Evolutionary conservation across 805 yeast species (phyloP).

Genomic region (Cyberlindnera japonica): DNA sequence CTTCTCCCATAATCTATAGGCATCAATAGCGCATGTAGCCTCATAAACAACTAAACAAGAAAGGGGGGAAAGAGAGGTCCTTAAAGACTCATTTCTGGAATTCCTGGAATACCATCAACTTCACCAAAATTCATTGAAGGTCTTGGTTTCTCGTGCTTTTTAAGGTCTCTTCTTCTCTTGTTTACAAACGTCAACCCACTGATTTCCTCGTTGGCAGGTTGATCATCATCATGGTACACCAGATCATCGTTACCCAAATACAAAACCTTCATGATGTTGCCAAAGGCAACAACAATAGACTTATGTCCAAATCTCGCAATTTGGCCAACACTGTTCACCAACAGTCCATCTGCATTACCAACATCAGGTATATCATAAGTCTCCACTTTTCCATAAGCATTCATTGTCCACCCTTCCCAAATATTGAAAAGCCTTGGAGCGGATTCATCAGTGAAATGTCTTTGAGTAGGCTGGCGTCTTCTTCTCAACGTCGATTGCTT

Average conservation of each 20-base stretch:
- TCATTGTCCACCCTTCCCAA: slow-evolving; percentile 85
- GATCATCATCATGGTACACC: slow-evolving; percentile 53
- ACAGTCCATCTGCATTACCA: slow-evolving; percentile 38
- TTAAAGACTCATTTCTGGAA: slow-evolving; percentile 24
- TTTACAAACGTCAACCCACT: slow-evolving; percentile 51
- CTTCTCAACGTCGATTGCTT: slow-evolving; percentile 19
- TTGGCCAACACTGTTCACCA: slow-evolving; percentile 56
- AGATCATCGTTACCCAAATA: slow-evolving; percentile 75
- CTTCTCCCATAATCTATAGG: no score
- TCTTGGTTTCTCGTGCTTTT: slow-evolving; percentile 10
- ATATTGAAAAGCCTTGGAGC: slow-evolving; percentile 37
- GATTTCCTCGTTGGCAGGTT: slow-evolving; percentile 36
- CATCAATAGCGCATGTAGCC: no score
- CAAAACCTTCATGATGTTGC: slow-evolving; percentile 65
- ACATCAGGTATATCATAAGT: slow-evolving; percentile 56
- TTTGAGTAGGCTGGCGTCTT: slow-evolving; percentile 10
- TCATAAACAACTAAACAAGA: no score
- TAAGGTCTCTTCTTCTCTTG: slow-evolving; percentile 40
- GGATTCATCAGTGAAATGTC: slow-evolving; percentile 16
- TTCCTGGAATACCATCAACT: slow-evolving; percentile 21
- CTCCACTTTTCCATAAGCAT: slow-evolving; percentile 58
- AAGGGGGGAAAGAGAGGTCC: no score
- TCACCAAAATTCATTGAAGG: slow-evolving; percentile 23
- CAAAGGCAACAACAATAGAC: slow-evolving; percentile 70
- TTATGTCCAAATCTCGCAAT: slow-evolving; percentile 72